These are phyloP conservation scores for Furcasterigmium furcatum DNA, from an alignment of 2,329 filamentous ascomycete species.

Conservation along the genomic window DNA sequence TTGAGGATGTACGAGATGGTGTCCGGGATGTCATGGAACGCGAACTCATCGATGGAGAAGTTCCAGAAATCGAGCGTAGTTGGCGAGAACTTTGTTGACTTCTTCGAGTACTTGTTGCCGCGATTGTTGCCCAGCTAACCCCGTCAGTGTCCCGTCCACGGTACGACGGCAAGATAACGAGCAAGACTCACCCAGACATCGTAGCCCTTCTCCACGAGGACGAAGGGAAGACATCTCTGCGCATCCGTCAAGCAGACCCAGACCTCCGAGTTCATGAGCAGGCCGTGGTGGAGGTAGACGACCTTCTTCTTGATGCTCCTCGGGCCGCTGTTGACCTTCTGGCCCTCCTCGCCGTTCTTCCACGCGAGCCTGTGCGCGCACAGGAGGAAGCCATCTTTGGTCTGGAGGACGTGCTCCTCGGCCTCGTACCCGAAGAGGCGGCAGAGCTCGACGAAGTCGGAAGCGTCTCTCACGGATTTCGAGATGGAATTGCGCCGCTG, in stretches of 20 bases:
- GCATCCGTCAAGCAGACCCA: constrained; percentile 93
- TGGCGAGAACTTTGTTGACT: constrained; percentile 74
- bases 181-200: constrained; percentile 79
- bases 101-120: constrained; percentile 99
- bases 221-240: constrained; percentile 82
- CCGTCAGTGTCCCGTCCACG: constrained; percentile 16
- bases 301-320: constrained; percentile 75
- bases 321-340: constrained; percentile 70
- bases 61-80: constrained; percentile 84
- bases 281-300: constrained; percentile 89
- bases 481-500: constrained; percentile 69
- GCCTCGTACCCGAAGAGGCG: constrained; percentile 86
- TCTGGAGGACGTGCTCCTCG: constrained; percentile 95
- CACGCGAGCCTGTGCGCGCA: constrained; percentile 86
- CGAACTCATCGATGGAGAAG: constrained; percentile 98
- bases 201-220: constrained; percentile 84
- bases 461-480: constrained; percentile 75
- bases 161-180: not conserved
- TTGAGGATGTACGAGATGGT: constrained; percentile 88
- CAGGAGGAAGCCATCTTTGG: constrained; percentile 87
- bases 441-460: constrained; percentile 94
- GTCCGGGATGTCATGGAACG: constrained; percentile 95
- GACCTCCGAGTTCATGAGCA: constrained; percentile 98
- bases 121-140: constrained; percentile 86
- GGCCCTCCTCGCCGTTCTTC: constrained; percentile 76